Evolutionary conservation across 116 monocot genomes (phyloP), one percentile per base, ranked within the genome.

Genomic region (Iris pallida): DNA sequence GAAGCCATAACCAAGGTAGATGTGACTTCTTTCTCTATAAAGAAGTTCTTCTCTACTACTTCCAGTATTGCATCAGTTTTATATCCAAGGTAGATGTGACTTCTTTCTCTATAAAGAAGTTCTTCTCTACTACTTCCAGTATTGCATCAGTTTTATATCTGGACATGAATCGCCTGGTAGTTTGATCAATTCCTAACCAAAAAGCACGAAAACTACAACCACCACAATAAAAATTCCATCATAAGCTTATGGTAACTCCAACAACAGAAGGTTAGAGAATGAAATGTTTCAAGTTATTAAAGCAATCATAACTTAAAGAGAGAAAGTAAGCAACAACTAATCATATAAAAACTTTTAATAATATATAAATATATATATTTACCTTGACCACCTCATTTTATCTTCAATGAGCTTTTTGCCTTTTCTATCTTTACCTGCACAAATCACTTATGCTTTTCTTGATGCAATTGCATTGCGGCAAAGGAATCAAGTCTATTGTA

Each of bases 1-100:
- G 90, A 92, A 81, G 93, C 98, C 93, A 98, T 98, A 54, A 98
- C 88, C 75, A 98, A 79, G 14, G 98, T 98, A 43, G 98, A 98
- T 20, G 98, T 93, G 14, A 93, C 98, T 68, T 98, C 98, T 82
- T 98, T 98, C 79, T 98, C 98, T 49, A 93, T 75, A 65, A 98
- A 98, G 59, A 98, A 90, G 63, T 90, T 87, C 63, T 98, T 93
- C 43, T 93, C 98, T 53, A 86, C 80, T 55, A 84, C 76, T 87
- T 90, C 93, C 45, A 98, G 46, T 70, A 98, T 88, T 6, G 81
- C 59, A 52, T 98, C 93, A 6, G 76, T 72, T 61, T 86, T 92
- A 6, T 90, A 88, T 59, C 81, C 68, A 94, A 79, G 9, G 94
- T 94, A 17, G 94, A 94, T 14, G 90, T 88, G 17, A 90, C 94